Evolutionary conservation across 371 early-diverging fungal species (phyloP), one percentile per base, ranked within the genome.

Genomic region (Nematocida sp.): DNA sequence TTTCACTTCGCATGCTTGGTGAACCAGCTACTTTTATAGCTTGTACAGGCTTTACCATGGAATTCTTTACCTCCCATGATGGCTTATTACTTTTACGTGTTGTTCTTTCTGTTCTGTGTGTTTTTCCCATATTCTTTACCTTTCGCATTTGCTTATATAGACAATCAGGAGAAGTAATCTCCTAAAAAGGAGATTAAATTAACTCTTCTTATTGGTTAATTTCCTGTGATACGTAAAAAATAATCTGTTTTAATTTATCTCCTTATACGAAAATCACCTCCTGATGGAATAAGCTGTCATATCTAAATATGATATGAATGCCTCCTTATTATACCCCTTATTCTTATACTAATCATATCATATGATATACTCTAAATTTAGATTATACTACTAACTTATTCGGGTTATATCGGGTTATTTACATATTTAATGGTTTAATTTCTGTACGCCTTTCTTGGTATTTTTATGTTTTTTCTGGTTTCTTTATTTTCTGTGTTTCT

Each of bases 111-210:
- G 1, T 64, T 64, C 64, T 64, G 64, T 40, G 23, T 64, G 64
- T 64, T 64, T 64, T 64, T 33, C 64, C 64, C 64, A 64, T 64
- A 58, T 58, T 58, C 23, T 23, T 58, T n/a, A 9, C 54, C 9
- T 9, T 58, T 58, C 58, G 11, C 25, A n/a, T 7, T 9, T 58
- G n/a, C 58, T 58, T 58, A 58, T 58, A 58, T 58, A 58, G 58
- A 23, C 23, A 9, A 2, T 23, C 25, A n/a, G 58, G 58, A 58
- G 58, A 58, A 23, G 2, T 58, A 50, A 50, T 50, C 52, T 50
- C 42, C 42, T 42, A n/a, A n/a, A n/a, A n/a, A 15, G 6, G 66
- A 4, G 66, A 20, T 11, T 33, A 33, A 33, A 33, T 33, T 33
- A 33, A 33, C 33, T 33, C 33, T 33, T 33, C 33, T 33, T 33